Percentiles rank a stretch among this genome's conserved stretches.
Evolutionary conservation across 176 grass and related monocot species (phyloP).

Genomic region (Oryza australiensis): DNA sequence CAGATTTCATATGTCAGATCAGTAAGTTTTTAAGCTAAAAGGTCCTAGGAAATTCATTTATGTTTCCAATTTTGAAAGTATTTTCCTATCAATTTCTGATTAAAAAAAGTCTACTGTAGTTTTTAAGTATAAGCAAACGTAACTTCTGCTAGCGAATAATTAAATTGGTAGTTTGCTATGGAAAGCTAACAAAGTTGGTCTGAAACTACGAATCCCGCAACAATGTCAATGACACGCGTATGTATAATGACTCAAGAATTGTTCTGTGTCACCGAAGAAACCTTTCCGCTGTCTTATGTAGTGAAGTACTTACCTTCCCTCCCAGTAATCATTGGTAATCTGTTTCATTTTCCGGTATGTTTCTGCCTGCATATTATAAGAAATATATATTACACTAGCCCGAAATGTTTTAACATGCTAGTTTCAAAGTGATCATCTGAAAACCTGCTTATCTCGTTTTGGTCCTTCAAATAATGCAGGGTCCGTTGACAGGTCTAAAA

Average conservation of each 20-base stretch:
- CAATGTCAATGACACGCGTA: no score
- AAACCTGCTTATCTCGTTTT: slow-evolving; percentile 92
- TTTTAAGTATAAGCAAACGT: background rate
- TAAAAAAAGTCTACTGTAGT: background rate
- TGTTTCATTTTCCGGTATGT: slow-evolving; percentile 93
- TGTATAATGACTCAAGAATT: background rate
- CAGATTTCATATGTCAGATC: background rate
- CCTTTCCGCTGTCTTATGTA: background rate
- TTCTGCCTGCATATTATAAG: slow-evolving; percentile 56
- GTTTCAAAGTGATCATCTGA: slow-evolving; percentile 26
- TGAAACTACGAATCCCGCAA: no score
- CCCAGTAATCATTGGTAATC: slow-evolving; percentile 77
- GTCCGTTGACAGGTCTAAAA: slow-evolving; percentile 82
- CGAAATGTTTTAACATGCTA: slow-evolving; percentile 32
- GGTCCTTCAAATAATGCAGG: slow-evolving; percentile 77
- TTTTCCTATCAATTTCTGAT: background rate
- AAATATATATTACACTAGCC: slow-evolving; percentile 32
- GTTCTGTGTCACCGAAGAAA: no score
- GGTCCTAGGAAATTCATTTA: background rate
- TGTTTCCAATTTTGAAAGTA: background rate
- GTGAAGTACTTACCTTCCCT: slow-evolving; percentile 57
- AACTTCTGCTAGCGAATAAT: slow-evolving; percentile 14
- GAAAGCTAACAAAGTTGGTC: no score
- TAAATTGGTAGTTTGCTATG: background rate
- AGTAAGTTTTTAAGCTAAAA: slow-evolving; percentile 5